Evolutionary conservation across 257 asterid species (phyloP).

Genomic region (Coffea eugenioides): DNA sequence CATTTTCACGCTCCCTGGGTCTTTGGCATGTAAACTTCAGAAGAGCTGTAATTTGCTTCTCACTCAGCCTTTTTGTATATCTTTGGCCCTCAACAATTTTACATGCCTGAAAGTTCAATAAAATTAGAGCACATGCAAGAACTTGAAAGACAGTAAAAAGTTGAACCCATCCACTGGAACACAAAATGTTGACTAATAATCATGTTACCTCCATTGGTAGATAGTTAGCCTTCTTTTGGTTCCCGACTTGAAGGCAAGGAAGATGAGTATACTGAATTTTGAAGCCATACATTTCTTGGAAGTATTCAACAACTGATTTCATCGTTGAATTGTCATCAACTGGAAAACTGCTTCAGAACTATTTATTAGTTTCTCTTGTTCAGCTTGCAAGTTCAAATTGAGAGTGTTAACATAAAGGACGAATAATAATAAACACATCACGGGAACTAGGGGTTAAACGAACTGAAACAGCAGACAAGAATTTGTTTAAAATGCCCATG

Average conservation of each 20-base stretch:
- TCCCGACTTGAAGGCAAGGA: conserved; percentile 99
- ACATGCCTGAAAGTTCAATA: conserved; percentile 61
- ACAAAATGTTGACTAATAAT: not conserved
- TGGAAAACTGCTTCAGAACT: conserved; percentile 61
- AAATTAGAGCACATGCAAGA: conserved; percentile 16
- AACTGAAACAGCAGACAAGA: not conserved
- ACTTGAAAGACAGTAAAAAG: not conserved
- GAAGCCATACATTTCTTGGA: conserved; percentile 93
- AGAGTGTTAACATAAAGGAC: not conserved
- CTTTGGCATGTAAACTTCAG: conserved; percentile 95
- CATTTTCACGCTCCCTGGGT: conserved; percentile 93
- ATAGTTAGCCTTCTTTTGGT: conserved; percentile 98
- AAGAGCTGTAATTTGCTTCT: conserved; percentile 91
- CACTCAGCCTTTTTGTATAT: conserved; percentile 93
- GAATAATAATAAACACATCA: not conserved
- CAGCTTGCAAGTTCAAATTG: not conserved
- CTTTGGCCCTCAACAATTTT: conserved; percentile 98
- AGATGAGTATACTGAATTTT: conserved; percentile 87
- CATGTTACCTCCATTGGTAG: conserved; percentile 91
- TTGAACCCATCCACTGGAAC: not conserved
- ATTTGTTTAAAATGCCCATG: not conserved
- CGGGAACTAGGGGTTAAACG: not conserved
- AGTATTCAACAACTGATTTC: conserved; percentile 96
- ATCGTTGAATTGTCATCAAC: conserved; percentile 83
- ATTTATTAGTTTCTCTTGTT: not conserved